These are phyloP conservation scores for Exserohilum rostratum DNA, from an alignment of 2,329 filamentous ascomycete genomes.

Conservation along the genomic window DNA sequence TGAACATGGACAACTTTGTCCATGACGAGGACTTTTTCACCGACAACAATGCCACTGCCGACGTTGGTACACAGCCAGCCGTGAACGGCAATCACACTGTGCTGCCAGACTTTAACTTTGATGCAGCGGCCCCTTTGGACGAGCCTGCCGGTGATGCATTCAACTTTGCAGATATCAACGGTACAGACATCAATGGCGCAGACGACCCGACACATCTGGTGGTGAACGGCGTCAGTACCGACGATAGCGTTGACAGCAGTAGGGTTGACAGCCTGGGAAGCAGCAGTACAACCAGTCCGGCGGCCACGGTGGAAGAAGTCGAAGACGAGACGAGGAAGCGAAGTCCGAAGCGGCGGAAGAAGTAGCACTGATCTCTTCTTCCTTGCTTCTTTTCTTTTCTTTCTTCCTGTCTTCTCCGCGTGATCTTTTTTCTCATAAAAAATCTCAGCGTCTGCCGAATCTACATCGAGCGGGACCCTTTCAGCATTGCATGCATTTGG, in stretches of 20 bases:
- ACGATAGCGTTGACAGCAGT: slow-evolving; percentile 4
- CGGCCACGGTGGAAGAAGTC: slow-evolving; percentile 45
- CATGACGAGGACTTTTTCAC: slow-evolving; percentile 61
- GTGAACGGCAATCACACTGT: background rate
- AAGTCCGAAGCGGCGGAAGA: slow-evolving; percentile 42
- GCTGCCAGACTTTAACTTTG: slow-evolving; percentile 11
- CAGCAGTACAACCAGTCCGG: slow-evolving; percentile 46
- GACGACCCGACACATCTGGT: background rate
- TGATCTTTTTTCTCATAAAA: background rate
- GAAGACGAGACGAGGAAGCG: slow-evolving; percentile 39
- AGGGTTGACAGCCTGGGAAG: slow-evolving; percentile 52
- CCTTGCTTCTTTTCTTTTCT: background rate
- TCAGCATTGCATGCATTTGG: no score
- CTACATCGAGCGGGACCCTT: no score
- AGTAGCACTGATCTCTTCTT: slow-evolving; percentile 5
- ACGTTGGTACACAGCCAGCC: background rate
- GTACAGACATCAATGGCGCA: slow-evolving; percentile 19
- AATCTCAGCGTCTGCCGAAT: no score
- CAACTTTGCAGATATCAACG: slow-evolving; percentile 1
- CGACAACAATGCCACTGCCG: slow-evolving; percentile 12
- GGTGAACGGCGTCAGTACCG: background rate
- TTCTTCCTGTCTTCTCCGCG: background rate
- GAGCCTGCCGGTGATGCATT: slow-evolving; percentile 15
- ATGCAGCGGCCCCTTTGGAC: background rate
- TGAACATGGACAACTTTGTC: slow-evolving; percentile 65